A percentile compares a stretch with the other conserved stretches of the same genome.
phyloP scores from a whole-genome alignment of 1,284 basidiomycete species.

The Xanthoconium separans region DNA sequence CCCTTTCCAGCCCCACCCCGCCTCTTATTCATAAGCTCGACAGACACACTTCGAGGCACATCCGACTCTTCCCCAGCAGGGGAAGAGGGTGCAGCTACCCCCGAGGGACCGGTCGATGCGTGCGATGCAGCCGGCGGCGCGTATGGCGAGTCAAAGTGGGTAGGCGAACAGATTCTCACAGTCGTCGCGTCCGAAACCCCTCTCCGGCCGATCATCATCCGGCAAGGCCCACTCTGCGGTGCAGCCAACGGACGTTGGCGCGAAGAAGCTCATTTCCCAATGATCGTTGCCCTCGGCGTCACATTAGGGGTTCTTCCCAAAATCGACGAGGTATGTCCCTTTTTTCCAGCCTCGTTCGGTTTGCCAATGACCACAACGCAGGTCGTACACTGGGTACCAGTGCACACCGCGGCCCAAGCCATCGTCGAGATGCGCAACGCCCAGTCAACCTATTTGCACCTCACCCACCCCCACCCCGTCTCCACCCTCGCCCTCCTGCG shows the following conservation, averaged over 20 bases:
- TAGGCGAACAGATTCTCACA: slow-evolving; percentile 39
- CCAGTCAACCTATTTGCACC: not conserved
- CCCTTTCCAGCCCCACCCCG: slow-evolving; percentile 24
- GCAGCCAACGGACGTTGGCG: slow-evolving; percentile 26
- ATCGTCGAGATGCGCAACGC: slow-evolving; percentile 17
- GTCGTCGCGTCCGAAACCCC: slow-evolving; percentile 19
- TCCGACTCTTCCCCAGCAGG: not conserved
- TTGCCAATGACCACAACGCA: not conserved
- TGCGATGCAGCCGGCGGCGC: slow-evolving; percentile 34
- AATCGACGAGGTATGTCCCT: slow-evolving; percentile 19
- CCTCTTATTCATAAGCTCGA: slow-evolving; percentile 38
- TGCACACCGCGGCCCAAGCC: slow-evolving; percentile 14
- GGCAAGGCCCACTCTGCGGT: slow-evolving; percentile 42
- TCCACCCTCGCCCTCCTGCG: slow-evolving; percentile 16
- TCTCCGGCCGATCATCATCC: slow-evolving; percentile 33
- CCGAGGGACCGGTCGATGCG: slow-evolving; percentile 18
- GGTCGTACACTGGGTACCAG: slow-evolving; percentile 24
- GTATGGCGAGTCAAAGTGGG: slow-evolving; percentile 46
- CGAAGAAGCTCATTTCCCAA: slow-evolving; percentile 31
- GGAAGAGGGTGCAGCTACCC: not conserved
- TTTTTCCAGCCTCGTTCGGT: not conserved
- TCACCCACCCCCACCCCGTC: slow-evolving; percentile 15
- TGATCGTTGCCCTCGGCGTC: slow-evolving; percentile 26
- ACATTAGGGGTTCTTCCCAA: slow-evolving; percentile 15
- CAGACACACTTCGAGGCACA: slow-evolving; percentile 13